Percentiles rank a stretch among this genome's conserved stretches.
phyloP scores from a whole-genome alignment of 441 rosid genomes.

The Breynia disticha region DNA sequence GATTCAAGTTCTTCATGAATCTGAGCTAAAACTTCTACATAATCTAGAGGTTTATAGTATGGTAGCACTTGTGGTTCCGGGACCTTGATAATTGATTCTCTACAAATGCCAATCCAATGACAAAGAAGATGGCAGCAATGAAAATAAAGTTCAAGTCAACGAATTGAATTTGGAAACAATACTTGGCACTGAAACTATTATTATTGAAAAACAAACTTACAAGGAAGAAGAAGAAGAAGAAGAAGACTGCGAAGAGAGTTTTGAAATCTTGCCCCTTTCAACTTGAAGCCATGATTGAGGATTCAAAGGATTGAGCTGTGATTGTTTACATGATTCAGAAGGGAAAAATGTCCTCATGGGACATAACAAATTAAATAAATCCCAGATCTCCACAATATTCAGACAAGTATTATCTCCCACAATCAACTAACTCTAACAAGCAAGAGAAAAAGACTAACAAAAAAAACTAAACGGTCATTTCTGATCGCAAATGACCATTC shows the following conservation, averaged over 20 bases:
- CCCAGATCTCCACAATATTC: conserved; percentile 97
- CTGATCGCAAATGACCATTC: conserved; percentile 21
- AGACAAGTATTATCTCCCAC: conserved; percentile 16
- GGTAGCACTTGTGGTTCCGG: conserved; percentile 77
- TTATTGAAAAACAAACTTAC: conserved; percentile 36
- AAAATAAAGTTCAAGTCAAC: conserved; percentile 17
- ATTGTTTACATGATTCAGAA: conserved; percentile 79
- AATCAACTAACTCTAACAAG: neutral
- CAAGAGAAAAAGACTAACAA: conserved; percentile 5
- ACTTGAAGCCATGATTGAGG: conserved; percentile 99
- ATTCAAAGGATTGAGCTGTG: conserved; percentile 69
- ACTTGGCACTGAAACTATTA: conserved; percentile 1
- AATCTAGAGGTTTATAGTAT: conserved; percentile 73
- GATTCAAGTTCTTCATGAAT: conserved; percentile 95
- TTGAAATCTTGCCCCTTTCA: conserved; percentile 83
- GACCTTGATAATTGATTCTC: conserved; percentile 94
- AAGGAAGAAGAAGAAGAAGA: conserved; percentile 70
- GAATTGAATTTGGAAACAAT: conserved; percentile 2
- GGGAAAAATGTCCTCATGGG: conserved; percentile 84
- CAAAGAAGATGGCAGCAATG: conserved; percentile 9
- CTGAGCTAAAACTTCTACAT: conserved; percentile 93
- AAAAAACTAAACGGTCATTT: neutral
- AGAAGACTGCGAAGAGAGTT: conserved; percentile 39
- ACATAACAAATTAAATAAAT: conserved; percentile 71
- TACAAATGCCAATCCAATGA: conserved; percentile 26